These are phyloP conservation scores for Capsicum baccatum DNA, from an alignment of 257 asterid genomes.

Conservation along the genomic window DNA sequence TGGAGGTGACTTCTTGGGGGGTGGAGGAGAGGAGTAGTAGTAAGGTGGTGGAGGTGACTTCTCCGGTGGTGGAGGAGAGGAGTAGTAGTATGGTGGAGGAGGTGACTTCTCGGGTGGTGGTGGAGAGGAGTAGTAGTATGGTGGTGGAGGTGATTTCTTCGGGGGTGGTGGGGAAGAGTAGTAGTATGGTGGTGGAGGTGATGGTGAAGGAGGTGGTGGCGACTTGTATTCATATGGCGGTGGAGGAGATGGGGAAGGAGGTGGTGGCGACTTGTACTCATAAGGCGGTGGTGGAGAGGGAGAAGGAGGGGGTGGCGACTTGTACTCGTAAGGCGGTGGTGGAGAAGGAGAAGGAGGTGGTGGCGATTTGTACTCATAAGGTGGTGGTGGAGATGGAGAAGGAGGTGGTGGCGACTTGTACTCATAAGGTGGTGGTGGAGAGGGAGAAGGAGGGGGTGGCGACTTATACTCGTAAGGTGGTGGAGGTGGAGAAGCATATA, in stretches of 20 bases:
- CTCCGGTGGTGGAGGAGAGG: conserved; percentile 44
- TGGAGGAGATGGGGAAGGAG: conserved; percentile 21
- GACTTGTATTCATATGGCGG: conserved; percentile 46
- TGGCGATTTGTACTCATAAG: conserved; percentile 24
- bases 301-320: conserved; percentile 39
- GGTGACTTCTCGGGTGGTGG: conserved; percentile 26
- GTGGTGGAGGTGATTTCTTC: conserved; percentile 47
- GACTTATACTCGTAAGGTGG: conserved; percentile 37
- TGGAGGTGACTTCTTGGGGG: conserved; percentile 43
- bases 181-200: conserved; percentile 43
- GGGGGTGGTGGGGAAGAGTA: conserved; percentile 11
- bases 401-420: conserved; percentile 44
- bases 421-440: conserved; percentile 43
- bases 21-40: conserved; percentile 40
- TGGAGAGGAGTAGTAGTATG: conserved; percentile 32
- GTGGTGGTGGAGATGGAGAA: neutral
- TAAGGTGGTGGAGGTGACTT: conserved; percentile 50
- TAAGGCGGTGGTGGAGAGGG: conserved; percentile 36
- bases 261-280: conserved; percentile 41
- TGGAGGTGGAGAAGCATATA: conserved; percentile 48
- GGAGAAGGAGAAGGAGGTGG: conserved; percentile 37
- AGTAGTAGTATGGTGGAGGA: conserved; percentile 42
- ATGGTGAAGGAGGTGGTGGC: conserved; percentile 38
- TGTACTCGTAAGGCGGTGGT: conserved; percentile 26
- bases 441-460: conserved; percentile 34